These are phyloP conservation scores for Neospora caninum DNA, from an alignment of 169 alveolate genomes.

Conservation along the genomic window DNA sequence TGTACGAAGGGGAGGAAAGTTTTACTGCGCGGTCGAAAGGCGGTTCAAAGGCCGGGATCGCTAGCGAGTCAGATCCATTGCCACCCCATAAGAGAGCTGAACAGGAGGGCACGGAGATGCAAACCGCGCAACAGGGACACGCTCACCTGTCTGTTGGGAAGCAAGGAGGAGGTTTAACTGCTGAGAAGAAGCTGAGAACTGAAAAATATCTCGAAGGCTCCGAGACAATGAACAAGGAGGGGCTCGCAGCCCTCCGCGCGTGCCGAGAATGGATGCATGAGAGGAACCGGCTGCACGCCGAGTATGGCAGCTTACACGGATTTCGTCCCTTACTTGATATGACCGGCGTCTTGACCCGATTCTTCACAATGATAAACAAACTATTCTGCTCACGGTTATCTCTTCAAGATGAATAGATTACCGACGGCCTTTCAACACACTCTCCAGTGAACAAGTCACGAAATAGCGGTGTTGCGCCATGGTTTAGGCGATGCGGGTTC, in stretches of 20 bases:
- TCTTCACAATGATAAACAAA: neutral
- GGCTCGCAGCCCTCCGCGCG: neutral
- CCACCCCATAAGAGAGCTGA: neutral
- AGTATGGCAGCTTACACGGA: neutral
- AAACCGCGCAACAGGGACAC: neutral
- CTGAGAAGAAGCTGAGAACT: neutral
- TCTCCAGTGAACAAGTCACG: neutral
- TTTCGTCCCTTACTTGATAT: neutral
- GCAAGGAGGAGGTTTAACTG: neutral
- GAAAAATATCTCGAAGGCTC: neutral
- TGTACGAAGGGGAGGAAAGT: neutral
- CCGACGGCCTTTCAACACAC: neutral
- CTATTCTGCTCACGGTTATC: neutral
- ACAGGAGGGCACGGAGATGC: neutral
- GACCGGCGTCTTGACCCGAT: neutral
- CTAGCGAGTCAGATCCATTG: neutral
- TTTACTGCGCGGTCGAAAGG: neutral
- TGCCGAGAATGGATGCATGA: neutral
- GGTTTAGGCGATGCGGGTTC: no score
- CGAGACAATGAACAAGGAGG: neutral
- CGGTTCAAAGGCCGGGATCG: neutral
- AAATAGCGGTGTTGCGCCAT: neutral
- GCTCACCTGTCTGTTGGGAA: neutral
- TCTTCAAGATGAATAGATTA: neutral
- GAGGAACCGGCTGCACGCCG: neutral